These are phyloP conservation scores for Fagus sylvatica DNA, from an alignment of 306 rosid species.

Conservation along the genomic window DNA sequence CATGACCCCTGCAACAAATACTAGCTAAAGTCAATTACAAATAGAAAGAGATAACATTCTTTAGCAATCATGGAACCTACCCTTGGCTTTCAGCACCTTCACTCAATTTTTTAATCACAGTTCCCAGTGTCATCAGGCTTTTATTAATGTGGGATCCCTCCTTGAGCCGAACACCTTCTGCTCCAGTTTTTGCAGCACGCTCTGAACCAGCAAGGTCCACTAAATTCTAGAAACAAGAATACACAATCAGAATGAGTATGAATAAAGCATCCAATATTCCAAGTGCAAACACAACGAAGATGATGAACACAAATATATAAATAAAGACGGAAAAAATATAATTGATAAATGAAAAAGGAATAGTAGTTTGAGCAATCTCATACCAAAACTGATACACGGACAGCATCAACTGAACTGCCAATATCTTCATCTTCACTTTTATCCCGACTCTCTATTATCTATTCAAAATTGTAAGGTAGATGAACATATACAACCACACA, in stretches of 20 bases:
- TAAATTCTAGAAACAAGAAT: conserved; percentile 61
- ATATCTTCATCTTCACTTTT: conserved; percentile 64
- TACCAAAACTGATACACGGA: conserved; percentile 94
- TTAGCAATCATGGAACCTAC: conserved; percentile 45
- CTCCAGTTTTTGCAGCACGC: conserved; percentile 98
- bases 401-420: conserved; percentile 75
- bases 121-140: conserved; percentile 95
- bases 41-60: conserved; percentile 17
- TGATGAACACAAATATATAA: not conserved
- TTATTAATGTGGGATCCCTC: conserved; percentile 98
- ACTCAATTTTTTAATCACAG: conserved; percentile 95
- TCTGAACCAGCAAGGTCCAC: conserved; percentile 99
- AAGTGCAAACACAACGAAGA: conserved; percentile 8
- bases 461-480: conserved; percentile 14
- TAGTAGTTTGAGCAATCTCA: conserved; percentile 21
- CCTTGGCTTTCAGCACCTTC: conserved; percentile 99
- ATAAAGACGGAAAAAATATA: not conserved
- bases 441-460: conserved; percentile 94
- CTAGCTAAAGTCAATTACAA: conserved; percentile 13
- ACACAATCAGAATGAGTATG: conserved; percentile 9
- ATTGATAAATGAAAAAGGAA: not conserved
- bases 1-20: conserved; percentile 76
- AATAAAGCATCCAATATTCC: conserved; percentile 12
- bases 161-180: conserved; percentile 91
- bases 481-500: conserved; percentile 14